Percentiles rank a stretch among this genome's conserved stretches.
Conservation (phyloP, 192 early-diverging fungal genomes). For the Coemansia sp. region DNA sequence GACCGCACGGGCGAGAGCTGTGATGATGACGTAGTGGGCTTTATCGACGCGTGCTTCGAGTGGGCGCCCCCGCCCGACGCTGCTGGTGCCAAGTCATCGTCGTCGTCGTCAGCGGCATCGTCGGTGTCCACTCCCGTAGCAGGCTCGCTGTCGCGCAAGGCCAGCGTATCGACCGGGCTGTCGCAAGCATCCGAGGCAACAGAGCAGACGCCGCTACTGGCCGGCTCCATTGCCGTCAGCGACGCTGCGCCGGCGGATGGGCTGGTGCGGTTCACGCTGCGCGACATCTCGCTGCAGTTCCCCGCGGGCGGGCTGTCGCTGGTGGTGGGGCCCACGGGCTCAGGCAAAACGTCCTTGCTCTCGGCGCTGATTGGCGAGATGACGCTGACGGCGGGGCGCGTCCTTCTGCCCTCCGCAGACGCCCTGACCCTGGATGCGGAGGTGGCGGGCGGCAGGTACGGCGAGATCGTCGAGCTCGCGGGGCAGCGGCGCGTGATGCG, state of each 20-base stretch:
- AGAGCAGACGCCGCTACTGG: constrained; percentile 2
- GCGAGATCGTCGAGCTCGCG: constrained; percentile 27
- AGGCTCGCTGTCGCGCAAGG: constrained; percentile 7
- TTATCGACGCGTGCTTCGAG: constrained; percentile 46
- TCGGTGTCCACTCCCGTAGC: neutral
- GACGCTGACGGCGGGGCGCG: constrained; percentile 33
- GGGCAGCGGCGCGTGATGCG: constrained; percentile 44
- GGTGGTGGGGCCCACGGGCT: constrained; percentile 83
- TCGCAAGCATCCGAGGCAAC: neutral
- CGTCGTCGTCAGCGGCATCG: neutral
- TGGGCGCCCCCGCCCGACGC: constrained; percentile 12
- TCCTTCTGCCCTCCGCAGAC: constrained; percentile 37
- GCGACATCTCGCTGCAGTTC: constrained; percentile 67
- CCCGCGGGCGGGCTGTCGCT: constrained; percentile 69
- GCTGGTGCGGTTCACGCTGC: constrained; percentile 56
- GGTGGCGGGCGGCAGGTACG: constrained; percentile 12
- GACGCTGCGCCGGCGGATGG: neutral
- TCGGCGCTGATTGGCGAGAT: constrained; percentile 86
- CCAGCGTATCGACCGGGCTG: neutral
- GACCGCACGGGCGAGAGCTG: constrained; percentile 23
- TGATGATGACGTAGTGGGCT: constrained; percentile 16
- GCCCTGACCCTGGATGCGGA: neutral
- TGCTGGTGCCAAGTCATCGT: neutral
- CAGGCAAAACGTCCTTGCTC: constrained; percentile 87
- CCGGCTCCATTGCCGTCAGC: constrained; percentile 1